Evolutionary conservation across 345 rosid species (phyloP).

Genomic region (Erysimum cheiranthoides): DNA sequence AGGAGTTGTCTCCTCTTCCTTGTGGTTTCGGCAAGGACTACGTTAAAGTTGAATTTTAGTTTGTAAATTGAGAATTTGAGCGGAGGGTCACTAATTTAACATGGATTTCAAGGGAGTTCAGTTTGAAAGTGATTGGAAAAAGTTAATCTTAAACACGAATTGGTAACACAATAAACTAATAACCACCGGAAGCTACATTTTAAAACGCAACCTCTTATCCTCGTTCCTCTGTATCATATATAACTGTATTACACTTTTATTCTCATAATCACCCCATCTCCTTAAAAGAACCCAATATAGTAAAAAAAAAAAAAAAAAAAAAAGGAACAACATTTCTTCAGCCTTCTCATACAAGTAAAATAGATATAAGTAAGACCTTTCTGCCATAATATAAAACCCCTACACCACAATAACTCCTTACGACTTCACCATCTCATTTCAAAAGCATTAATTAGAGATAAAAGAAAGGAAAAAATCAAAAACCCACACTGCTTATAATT

Average conservation of each 20-base stretch:
- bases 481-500: constrained; percentile 23
- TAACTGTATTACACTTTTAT: constrained; percentile 28
- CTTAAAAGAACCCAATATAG: constrained; percentile 9
- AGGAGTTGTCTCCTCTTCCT: no score
- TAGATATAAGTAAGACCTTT: constrained; percentile 44
- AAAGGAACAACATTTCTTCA: constrained; percentile 13
- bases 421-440: constrained; percentile 24
- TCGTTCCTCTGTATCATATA: constrained; percentile 7
- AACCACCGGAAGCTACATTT: neutral
- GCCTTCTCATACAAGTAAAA: constrained; percentile 47
- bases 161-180: neutral
- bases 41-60: neutral
- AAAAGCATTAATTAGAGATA: constrained; percentile 13
- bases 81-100: neutral
- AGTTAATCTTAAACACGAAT: neutral
- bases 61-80: neutral
- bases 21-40: no score
- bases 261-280: constrained; percentile 5
- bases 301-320: constrained; percentile 4
- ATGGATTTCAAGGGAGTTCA: neutral
- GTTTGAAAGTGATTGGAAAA: neutral
- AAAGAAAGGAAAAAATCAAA: neutral
- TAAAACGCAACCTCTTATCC: neutral
- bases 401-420: constrained; percentile 26
- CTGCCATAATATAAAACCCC: constrained; percentile 29